Conservation (phyloP, 2,329 filamentous ascomycete species). For the Pseudogymnoascus sp. region DNA sequence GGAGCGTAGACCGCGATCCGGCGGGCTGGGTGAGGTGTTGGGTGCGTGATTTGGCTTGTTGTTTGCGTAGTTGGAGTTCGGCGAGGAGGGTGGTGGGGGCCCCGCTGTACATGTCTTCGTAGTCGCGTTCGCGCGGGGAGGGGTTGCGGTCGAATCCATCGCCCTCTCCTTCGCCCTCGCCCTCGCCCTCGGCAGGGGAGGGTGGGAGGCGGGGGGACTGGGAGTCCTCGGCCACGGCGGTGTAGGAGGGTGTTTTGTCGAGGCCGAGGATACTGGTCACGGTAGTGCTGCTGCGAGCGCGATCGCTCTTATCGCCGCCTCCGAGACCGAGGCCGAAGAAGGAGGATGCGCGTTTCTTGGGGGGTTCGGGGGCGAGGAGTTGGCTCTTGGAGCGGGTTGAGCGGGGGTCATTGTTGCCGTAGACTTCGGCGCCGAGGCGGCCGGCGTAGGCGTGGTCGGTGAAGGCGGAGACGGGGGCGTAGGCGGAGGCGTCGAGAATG, state of each 20-base stretch:
- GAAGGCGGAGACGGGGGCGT: constrained; percentile 82
- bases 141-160: constrained; percentile 61
- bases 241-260: constrained; percentile 16
- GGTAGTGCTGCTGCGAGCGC: constrained; percentile 17
- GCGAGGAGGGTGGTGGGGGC: constrained; percentile 85
- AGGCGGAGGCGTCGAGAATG: constrained; percentile 82
- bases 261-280: constrained; percentile 19
- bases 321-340: constrained; percentile 37
- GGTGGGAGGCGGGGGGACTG: constrained; percentile 24
- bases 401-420: constrained; percentile 37
- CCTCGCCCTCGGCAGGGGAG: constrained; percentile 38
- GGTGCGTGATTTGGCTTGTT: constrained; percentile 74
- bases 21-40: constrained; percentile 54
- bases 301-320: constrained; percentile 15
- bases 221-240: not conserved
- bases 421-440: constrained; percentile 65
- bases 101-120: constrained; percentile 51
- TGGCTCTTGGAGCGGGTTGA: constrained; percentile 38
- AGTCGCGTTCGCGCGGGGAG: constrained; percentile 51
- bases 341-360: constrained; percentile 37
- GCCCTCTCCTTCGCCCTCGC: constrained; percentile 34
- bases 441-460: constrained; percentile 82
- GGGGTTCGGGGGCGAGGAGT: constrained; percentile 24
- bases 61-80: constrained; percentile 84
- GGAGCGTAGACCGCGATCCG: constrained; percentile 82